Evolutionary conservation across 2,329 filamentous ascomycete species (phyloP).

Genomic region (Fusarium nurragi): DNA sequence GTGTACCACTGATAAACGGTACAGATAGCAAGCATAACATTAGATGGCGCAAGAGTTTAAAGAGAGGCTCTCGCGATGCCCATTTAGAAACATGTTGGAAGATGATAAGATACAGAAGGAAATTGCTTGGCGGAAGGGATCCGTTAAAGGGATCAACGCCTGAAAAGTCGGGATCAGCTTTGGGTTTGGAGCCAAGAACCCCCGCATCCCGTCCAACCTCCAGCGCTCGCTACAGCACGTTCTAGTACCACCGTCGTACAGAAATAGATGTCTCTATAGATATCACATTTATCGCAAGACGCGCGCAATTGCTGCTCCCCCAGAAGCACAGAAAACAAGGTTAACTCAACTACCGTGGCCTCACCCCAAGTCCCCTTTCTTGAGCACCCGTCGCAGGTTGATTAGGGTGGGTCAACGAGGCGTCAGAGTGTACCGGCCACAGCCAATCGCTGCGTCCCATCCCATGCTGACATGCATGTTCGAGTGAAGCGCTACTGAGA

Average conservation of each 20-base stretch:
- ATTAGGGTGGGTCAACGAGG: constrained; percentile 25
- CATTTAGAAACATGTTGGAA: constrained; percentile 3
- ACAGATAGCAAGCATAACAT: neutral
- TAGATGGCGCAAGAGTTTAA: neutral
- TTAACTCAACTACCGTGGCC: constrained; percentile 9
- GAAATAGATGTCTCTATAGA: neutral
- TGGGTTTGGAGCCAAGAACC: neutral
- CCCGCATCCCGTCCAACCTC: constrained; percentile 16
- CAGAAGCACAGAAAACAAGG: neutral
- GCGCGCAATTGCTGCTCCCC: neutral
- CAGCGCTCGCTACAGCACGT: neutral
- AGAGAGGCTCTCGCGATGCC: neutral
- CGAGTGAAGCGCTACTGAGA: constrained; percentile 18
- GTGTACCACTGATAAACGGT: neutral
- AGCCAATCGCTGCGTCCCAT: constrained; percentile 10
- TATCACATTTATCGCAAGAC: neutral
- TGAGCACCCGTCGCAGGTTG: constrained; percentile 5
- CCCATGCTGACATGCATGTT: neutral
- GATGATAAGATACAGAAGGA: neutral
- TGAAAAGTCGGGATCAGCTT: neutral
- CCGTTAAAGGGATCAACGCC: constrained; percentile 11
- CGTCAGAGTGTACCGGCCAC: constrained; percentile 16
- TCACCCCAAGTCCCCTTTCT: constrained; percentile 7
- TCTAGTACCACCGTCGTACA: neutral
- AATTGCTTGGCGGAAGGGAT: constrained; percentile 18